A percentile compares a stretch with the other conserved stretches of the same genome.
Conservation (phyloP, 2,329 filamentous ascomycete species). For the Arachnomyces sp. region DNA sequence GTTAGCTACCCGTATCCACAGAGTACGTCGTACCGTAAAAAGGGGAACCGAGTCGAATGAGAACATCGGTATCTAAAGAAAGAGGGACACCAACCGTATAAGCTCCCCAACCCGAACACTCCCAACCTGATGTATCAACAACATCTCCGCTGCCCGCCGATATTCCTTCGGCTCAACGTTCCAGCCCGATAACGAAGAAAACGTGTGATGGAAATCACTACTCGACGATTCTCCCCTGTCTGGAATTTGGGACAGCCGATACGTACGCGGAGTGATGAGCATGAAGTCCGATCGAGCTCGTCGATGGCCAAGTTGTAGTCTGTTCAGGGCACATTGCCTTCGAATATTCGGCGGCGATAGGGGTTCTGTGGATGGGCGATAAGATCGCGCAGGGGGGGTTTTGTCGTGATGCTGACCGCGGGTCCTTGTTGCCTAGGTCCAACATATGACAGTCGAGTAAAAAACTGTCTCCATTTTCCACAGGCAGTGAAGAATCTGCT, state of each 20-base stretch:
- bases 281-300: constrained; percentile 23
- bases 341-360: constrained; percentile 2
- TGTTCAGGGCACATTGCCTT: constrained; percentile 3
- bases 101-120: constrained; percentile 92
- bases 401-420: too few species aligned
- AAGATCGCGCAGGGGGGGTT: too few species aligned
- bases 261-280: constrained; percentile 37
- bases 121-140: constrained; percentile 84
- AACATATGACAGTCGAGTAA: too few species aligned
- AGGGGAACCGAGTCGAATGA: neutral
- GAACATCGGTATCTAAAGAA: neutral
- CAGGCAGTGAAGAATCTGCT: too few species aligned
- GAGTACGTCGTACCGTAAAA: neutral
- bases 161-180: constrained; percentile 17
- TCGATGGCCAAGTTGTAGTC: constrained; percentile 13
- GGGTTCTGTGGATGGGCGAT: neutral
- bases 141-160: constrained; percentile 50
- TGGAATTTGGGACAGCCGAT: constrained; percentile 33
- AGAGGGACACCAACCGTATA: constrained; percentile 56
- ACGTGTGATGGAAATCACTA: constrained; percentile 19
- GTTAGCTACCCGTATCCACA: constrained; percentile 5
- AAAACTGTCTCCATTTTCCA: too few species aligned
- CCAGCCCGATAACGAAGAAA: constrained; percentile 30
- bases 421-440: too few species aligned
- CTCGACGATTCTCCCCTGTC: constrained; percentile 20